These are phyloP conservation scores for Neopestalotiopsis sp. DNA, from an alignment of 2,329 filamentous ascomycete species.

Conservation along the genomic window DNA sequence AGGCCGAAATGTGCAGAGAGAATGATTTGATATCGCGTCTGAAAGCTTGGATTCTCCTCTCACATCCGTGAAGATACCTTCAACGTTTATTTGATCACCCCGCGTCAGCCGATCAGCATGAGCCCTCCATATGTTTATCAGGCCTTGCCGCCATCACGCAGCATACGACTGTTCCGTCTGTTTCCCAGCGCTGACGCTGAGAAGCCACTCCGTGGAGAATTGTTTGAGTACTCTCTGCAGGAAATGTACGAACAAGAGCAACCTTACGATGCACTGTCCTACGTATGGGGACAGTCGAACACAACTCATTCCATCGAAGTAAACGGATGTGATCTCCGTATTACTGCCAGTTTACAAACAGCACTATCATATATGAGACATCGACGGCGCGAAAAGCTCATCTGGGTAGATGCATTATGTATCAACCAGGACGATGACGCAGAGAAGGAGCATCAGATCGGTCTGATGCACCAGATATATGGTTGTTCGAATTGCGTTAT, in stretches of 20 bases:
- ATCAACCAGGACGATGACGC: slow-evolving; percentile 26
- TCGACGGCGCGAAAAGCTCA: background rate
- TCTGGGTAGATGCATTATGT: slow-evolving; percentile 28
- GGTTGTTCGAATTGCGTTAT: slow-evolving; percentile 23
- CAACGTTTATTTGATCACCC: too few relatives aligned
- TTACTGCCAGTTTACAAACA: background rate
- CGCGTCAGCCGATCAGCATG: background rate
- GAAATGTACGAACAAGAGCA: background rate
- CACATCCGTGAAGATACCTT: too few relatives aligned
- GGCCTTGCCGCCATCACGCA: background rate
- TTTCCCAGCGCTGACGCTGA: background rate
- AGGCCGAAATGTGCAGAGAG: too few relatives aligned
- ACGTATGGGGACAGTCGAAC: background rate
- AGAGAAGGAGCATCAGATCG: slow-evolving; percentile 25
- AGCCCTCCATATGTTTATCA: background rate
- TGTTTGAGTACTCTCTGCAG: background rate
- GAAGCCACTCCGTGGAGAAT: background rate
- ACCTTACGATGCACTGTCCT: background rate
- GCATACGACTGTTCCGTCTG: background rate
- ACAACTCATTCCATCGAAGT: background rate
- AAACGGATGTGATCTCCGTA: background rate
- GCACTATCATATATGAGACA: background rate
- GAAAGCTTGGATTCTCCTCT: too few relatives aligned
- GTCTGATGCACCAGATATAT: slow-evolving; percentile 28
- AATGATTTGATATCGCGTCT: too few relatives aligned